Evolutionary conservation across 2,329 filamentous ascomycete genomes (phyloP).

Genomic region (Graphilbum ipis-grandicollis): DNA sequence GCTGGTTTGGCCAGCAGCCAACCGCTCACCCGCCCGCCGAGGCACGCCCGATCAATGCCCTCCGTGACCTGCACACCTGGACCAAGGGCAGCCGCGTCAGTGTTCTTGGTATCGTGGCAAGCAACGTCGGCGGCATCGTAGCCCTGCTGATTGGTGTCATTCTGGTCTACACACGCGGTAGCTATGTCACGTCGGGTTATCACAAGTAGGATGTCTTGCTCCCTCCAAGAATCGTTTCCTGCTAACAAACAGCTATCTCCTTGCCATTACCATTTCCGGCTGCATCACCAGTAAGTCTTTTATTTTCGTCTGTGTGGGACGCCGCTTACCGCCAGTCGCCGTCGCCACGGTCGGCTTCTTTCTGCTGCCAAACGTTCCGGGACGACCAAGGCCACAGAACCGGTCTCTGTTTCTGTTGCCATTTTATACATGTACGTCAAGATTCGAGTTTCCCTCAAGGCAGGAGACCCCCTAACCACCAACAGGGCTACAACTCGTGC

Average conservation of each 20-base stretch:
- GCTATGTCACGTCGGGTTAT: conserved; percentile 1
- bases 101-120: conserved; percentile 1
- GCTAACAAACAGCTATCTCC: conserved; percentile 1
- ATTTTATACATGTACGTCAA: background rate
- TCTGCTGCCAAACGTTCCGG: conserved; percentile 1
- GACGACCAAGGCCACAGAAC: background rate
- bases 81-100: conserved; percentile 3
- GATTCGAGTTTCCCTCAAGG: no score
- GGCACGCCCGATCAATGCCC: background rate
- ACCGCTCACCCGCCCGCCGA: background rate
- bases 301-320: background rate
- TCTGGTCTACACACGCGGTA: background rate
- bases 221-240: no score
- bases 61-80: background rate
- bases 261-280: conserved; percentile 1
- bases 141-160: conserved; percentile 4
- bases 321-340: background rate
- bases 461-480: no score
- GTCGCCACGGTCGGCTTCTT: background rate
- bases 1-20: background rate
- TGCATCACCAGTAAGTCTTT: conserved; percentile 1
- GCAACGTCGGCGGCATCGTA: conserved; percentile 2
- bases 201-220: background rate
- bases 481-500: background rate
- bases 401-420: background rate